phyloP scores from a whole-genome alignment of 805 yeast species.

The Candida suzukii region DNA sequence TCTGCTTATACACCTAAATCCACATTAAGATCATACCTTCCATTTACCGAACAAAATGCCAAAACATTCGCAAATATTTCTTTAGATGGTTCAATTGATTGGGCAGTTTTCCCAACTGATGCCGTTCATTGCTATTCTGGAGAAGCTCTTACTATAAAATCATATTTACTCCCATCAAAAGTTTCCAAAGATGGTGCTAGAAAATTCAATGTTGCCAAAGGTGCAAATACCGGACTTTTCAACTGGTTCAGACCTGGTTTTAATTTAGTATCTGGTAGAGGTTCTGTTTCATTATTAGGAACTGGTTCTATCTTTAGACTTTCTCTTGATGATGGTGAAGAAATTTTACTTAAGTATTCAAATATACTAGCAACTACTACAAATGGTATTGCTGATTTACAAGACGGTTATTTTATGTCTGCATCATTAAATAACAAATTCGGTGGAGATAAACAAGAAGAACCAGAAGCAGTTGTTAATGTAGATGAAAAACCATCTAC shows the following conservation, averaged over 20 bases:
- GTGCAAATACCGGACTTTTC: conserved; percentile 34
- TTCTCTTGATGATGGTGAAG: conserved; percentile 37
- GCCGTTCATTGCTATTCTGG: conserved; percentile 50
- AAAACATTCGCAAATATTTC: conserved; percentile 37
- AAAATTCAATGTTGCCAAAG: conserved; percentile 12
- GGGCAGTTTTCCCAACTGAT: conserved; percentile 47
- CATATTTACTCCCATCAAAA: conserved; percentile 31
- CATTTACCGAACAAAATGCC: conserved; percentile 7
- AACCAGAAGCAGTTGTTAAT: conserved; percentile 5
- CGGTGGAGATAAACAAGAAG: background rate
- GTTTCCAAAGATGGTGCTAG: conserved; percentile 29
- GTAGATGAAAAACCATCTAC: conserved; percentile 7
- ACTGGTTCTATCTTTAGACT: conserved; percentile 46
- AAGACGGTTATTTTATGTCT: conserved; percentile 12
- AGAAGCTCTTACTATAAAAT: conserved; percentile 35
- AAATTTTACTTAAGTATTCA: conserved; percentile 36
- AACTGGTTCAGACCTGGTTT: conserved; percentile 33
- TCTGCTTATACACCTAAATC: conserved; percentile 24
- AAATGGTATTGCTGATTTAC: conserved; percentile 39
- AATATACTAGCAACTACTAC: conserved; percentile 45
- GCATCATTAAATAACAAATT: background rate
- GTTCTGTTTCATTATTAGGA: conserved; percentile 47
- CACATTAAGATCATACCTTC: background rate
- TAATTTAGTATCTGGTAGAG: conserved; percentile 48
- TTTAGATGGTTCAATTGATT: conserved; percentile 55